Base-by-base conservation (phyloP, 805 yeast species). In the Hemisphaericaspora nanyangensis region DNA sequence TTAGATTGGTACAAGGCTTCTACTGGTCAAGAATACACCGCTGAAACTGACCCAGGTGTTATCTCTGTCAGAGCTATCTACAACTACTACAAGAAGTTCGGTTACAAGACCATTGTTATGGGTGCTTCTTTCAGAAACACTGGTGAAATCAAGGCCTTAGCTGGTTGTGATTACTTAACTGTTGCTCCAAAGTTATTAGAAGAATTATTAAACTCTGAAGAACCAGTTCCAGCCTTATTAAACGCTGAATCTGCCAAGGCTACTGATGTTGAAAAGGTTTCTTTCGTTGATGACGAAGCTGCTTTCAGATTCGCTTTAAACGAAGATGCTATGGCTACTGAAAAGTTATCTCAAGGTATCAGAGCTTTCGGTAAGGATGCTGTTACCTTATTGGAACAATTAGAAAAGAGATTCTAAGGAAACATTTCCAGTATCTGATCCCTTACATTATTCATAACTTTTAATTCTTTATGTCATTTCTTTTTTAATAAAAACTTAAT, bases 61-160 rank as follows among this genome's bases (percentile, higher is more conserved):
- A 37, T 73, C 37, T 87, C 96, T 31, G 99, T 93, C 56, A 83
- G 81, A 70, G 64, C 61, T 46, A 93, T 93, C 68, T 93, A 66
- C 86, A 85, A 90, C 85, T 93, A 93, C 82, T 93, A 93, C 85
- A 93, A 93, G 83, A 91, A 91, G 75, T 87, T 68, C 70, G 91
- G 83, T 55, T 93, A 93, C 82, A 78, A 91, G 58, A 93, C 99
- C 66, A 90, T 93, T 63, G 98, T 93, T 61, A 93, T 93, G 99
- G 99, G 99, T 71, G 99, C 99, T 45, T 91, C 98, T 44, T 91
- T 93, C 89, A 91, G 99, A 82, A 93, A 90, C 77, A 68, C 74
- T 47, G 96, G 89, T 54, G 99, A 91, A 75, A 87, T 93, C 71
- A 84, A 82, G 70, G 96, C 95, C 55, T 77, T 93, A 56, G 97